phyloP scores from a whole-genome alignment of 2,329 filamentous ascomycete genomes.

The Lojkania enalia region DNA sequence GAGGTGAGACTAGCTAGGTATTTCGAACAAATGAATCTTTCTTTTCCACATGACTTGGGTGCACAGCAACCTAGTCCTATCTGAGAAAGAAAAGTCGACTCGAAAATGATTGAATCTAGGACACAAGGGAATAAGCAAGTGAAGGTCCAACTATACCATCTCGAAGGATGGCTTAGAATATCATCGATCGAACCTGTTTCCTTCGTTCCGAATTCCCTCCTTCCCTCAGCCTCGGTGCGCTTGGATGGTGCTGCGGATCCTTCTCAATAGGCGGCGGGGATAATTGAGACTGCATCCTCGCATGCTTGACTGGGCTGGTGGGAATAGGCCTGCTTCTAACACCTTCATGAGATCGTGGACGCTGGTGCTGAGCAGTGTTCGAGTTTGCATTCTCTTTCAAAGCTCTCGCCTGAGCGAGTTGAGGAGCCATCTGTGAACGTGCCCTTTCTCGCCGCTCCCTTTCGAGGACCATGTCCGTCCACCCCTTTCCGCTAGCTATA shows the following conservation, averaged over 20 bases:
- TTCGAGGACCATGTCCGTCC: conserved; percentile 63
- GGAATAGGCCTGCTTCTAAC: conserved; percentile 27
- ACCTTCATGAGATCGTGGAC: conserved; percentile 38
- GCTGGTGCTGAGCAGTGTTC: conserved; percentile 24
- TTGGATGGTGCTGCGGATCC: conserved; percentile 23
- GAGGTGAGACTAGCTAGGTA: too few species aligned
- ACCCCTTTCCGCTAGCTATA: conserved; percentile 55
- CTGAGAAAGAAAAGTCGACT: too few species aligned
- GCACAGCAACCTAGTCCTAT: too few species aligned
- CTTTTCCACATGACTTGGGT: too few species aligned
- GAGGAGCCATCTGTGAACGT: conserved; percentile 26
- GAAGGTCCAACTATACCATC: neutral
- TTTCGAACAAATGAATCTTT: too few species aligned
- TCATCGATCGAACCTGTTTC: conserved; percentile 49
- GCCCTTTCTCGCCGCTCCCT: conserved; percentile 46
- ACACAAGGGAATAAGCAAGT: neutral
- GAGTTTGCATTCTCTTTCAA: conserved; percentile 22
- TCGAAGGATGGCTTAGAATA: too few species aligned
- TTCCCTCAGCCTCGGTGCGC: conserved; percentile 16
- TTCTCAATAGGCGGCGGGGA: conserved; percentile 37
- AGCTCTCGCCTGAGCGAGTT: conserved; percentile 26
- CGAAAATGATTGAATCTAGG: too few species aligned
- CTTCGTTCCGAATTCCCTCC: conserved; percentile 26
- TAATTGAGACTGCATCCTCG: conserved; percentile 37
- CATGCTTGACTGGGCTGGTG: conserved; percentile 34